Evolutionary conservation across 805 yeast species (phyloP), one percentile per base, ranked within the genome.

Genomic region (Osmozyma mogii): DNA sequence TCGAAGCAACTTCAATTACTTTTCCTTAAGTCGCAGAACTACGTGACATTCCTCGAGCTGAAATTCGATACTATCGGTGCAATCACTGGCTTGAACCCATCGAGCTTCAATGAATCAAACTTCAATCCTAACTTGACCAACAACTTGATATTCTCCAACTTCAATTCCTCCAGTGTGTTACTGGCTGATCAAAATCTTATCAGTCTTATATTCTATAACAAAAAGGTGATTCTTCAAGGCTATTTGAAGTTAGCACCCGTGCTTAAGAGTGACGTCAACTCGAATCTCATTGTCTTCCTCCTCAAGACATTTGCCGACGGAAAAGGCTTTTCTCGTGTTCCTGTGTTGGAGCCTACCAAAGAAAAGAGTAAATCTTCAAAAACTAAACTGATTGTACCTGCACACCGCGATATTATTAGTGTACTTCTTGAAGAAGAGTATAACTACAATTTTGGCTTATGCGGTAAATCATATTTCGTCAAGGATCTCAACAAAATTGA

Each of bases 401-500:
- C 9, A 5, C 9, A 20, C 9, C 9, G 10, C 22, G 22, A n/a
- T 5, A 5, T 5, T 8, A 5, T 20, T 5, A 12, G 5, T 5
- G n/a, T n/a, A n/a, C 27, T 71, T 20, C 55, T 77, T 10, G 63
- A 59, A 22, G 73, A 73, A 17, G 70, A 65, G 26, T 66, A 61
- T 36, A 70, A 66, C 12, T 63, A 61, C 43, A 61, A 65, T 3
- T 70, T 58, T 49, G 82, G 83, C 3, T 49, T 75, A 2, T 65
- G 79, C 0, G 70, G 78, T 42, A 72, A 71, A 37, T 56, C 65
- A n/a, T n/a, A n/a, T n/a, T n/a, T n/a, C n/a, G n/a, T n/a, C n/a
- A n/a, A n/a, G n/a, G n/a, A n/a, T n/a, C n/a, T n/a, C n/a, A n/a
- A n/a, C n/a, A n/a, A n/a, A n/a, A n/a, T n/a, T n/a, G n/a, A n/a